These are phyloP conservation scores for Solanum chilense DNA, from an alignment of 257 asterid species.

Conservation along the genomic window DNA sequence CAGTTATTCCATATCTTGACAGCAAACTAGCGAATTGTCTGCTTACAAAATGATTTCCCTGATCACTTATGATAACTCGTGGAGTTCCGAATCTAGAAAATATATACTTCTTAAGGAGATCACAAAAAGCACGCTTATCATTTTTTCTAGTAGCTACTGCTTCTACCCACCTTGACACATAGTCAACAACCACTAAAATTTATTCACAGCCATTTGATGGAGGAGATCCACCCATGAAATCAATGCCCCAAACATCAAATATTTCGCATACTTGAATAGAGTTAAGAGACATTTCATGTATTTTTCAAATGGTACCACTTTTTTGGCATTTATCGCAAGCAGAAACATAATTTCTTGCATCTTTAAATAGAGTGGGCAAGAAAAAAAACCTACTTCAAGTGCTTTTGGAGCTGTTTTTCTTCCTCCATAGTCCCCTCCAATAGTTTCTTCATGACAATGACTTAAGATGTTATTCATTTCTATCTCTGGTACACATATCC, in stretches of 20 bases:
- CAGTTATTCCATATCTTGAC: neutral
- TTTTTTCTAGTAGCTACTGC: neutral
- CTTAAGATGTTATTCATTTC: neutral
- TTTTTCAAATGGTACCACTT: neutral
- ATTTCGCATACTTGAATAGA: neutral
- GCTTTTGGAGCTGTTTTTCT: neutral
- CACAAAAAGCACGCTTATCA: neutral
- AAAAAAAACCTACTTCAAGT: neutral
- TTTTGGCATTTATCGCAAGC: neutral
- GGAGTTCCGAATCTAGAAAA: neutral
- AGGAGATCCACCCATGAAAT: neutral
- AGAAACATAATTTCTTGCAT: neutral
- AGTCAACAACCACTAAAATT: neutral
- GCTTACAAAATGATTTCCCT: too few species aligned
- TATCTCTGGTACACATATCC: neutral
- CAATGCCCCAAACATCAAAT: neutral
- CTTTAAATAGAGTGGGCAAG: neutral
- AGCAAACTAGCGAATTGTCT: neutral
- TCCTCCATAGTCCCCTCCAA: neutral
- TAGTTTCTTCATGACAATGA: neutral
- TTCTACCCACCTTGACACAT: neutral
- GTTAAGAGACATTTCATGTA: neutral
- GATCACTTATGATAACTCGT: neutral
- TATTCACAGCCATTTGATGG: neutral
- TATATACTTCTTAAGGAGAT: too few species aligned